Base-by-base conservation (phyloP, 257 asterid species). In the Plantago elongata region DNA sequence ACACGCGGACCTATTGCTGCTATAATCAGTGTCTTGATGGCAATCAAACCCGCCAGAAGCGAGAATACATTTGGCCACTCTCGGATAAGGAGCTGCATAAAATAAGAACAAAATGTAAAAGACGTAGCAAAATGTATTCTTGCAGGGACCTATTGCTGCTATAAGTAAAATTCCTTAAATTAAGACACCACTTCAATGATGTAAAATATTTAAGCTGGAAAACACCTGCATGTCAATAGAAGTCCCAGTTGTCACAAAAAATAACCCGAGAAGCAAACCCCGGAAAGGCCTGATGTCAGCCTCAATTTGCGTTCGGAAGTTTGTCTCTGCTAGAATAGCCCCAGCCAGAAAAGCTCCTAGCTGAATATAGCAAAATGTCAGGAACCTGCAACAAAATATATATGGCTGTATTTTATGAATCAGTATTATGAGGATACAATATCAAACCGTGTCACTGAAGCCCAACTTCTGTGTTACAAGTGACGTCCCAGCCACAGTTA, bases 211-310 rank as follows among this genome's bases (percentile, higher is more conserved):
- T n/a, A n/a, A n/a, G n/a, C n/a, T n/a, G n/a, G n/a, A n/a, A n/a
- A 40, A 16, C 13, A 92, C 99, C 97, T 84, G 89, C 84, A 74
- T 93, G 73, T 93, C 99, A 67, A 93, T 82, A 65, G 99, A 93
- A 77, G 94, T 78, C 64, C 99, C 99, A 13, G 99, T 93, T 64
- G 99, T 89, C 79, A 93, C 97, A 64, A 93, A 93, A 76, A 93
- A 93, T 74, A 93, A 77, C 67, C 99, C 99, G 64, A 93, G 91
- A 72, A 93, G 95, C 69, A 93, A 79, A 69, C 99, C 99, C 77
- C 97, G 77, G 75, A 93, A 93, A 69, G 99, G 99, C 86, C 96
- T 82, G 65, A 93, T 93, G 80, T 93, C 99, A 69, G 99, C 99
- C 82, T 93, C 99, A 69, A 93, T 85, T 81, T 93, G 99, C 60